Conservation (phyloP, 805 yeast species). For the Henningerozyma blattae region DNA sequence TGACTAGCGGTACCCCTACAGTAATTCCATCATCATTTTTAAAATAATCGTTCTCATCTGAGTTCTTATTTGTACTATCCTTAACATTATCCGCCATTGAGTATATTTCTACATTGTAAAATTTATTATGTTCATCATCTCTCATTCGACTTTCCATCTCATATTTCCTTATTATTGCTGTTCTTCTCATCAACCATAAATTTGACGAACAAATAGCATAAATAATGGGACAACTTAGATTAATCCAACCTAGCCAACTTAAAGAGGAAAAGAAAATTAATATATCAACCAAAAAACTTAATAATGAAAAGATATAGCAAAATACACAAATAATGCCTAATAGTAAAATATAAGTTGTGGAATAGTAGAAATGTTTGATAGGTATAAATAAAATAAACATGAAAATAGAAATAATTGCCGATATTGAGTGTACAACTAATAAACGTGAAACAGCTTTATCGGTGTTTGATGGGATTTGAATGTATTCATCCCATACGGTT, state of each 20-base stretch:
- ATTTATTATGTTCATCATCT: too few species aligned
- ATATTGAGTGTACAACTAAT: slow-evolving; percentile 55
- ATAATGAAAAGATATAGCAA: slow-evolving; percentile 53
- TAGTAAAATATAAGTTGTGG: slow-evolving; percentile 34
- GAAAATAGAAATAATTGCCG: slow-evolving; percentile 42
- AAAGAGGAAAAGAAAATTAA: slow-evolving; percentile 65
- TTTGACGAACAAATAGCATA: slow-evolving; percentile 53
- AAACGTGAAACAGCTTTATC: slow-evolving; percentile 46
- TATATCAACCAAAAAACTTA: slow-evolving; percentile 75
- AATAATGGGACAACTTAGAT: slow-evolving; percentile 54
- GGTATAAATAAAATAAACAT: slow-evolving; percentile 32
- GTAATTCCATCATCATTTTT: too few species aligned
- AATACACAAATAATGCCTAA: slow-evolving; percentile 51
- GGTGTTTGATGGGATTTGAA: slow-evolving; percentile 47
- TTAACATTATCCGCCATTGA: too few species aligned
- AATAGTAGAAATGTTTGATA: slow-evolving; percentile 25
- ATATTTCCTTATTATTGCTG: slow-evolving; percentile 29
- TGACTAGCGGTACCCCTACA: too few species aligned
- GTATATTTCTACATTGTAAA: too few species aligned
- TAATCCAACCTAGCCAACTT: slow-evolving; percentile 78
- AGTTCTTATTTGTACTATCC: too few species aligned
- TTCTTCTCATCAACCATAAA: slow-evolving; percentile 62
- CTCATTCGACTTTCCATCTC: slow-evolving; percentile 5
- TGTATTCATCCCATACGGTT: slow-evolving; percentile 26
- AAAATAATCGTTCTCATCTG: too few species aligned